phyloP scores from a whole-genome alignment of 2,329 filamentous ascomycete species.

The Xylaria sp. region DNA sequence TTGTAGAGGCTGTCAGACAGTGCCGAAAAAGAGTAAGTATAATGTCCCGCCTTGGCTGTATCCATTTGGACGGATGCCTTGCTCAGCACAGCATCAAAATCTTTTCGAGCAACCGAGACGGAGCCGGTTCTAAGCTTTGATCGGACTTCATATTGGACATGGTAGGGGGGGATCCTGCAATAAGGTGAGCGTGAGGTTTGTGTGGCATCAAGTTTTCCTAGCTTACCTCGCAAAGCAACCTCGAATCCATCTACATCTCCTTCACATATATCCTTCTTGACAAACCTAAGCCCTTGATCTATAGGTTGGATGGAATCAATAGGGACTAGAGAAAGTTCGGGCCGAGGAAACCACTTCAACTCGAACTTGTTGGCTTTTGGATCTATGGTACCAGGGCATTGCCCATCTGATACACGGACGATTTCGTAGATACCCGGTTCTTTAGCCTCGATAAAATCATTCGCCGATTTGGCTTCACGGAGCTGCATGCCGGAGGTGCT shows the following conservation, averaged over 20 bases:
- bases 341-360: conserved; percentile 84
- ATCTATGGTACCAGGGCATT: conserved; percentile 84
- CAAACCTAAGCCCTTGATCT: conserved; percentile 59
- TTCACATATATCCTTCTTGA: conserved; percentile 87
- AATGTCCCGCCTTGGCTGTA: conserved; percentile 79
- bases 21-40: conserved; percentile 84
- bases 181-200: conserved; percentile 40
- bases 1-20: conserved; percentile 88
- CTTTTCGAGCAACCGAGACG: conserved; percentile 68
- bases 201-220: neutral
- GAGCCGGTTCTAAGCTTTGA: conserved; percentile 72
- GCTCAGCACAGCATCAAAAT: conserved; percentile 77
- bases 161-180: conserved; percentile 77
- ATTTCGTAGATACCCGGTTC: conserved; percentile 80
- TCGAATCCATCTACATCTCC: conserved; percentile 92
- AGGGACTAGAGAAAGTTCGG: conserved; percentile 70
- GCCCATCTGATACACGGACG: conserved; percentile 74
- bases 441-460: conserved; percentile 71
- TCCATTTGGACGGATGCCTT: conserved; percentile 84
- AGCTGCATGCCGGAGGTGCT: conserved; percentile 48
- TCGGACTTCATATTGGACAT: conserved; percentile 79
- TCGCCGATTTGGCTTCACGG: conserved; percentile 52
- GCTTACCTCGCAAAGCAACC: conserved; percentile 74
- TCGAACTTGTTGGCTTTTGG: conserved; percentile 74
- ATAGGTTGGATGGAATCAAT: conserved; percentile 61